These are phyloP conservation scores for Madurella mycetomatis DNA, from an alignment of 2,329 filamentous ascomycete genomes.

Conservation along the genomic window DNA sequence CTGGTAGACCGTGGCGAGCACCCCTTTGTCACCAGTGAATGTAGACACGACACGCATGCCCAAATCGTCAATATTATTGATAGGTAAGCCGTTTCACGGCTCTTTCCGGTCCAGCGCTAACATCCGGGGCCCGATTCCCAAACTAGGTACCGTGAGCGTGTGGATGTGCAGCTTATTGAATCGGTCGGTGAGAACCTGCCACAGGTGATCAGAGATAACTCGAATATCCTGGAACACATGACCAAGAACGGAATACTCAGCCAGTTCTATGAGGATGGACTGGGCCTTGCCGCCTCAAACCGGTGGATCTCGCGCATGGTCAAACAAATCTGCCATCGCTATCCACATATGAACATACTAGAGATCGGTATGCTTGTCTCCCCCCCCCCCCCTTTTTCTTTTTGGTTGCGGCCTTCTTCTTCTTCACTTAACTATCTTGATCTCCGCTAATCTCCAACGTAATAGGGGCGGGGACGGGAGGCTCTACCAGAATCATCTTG, in stretches of 20 bases:
- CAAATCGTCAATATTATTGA: too few species aligned
- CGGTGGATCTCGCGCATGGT: conserved; percentile 8
- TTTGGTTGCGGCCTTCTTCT: too few species aligned
- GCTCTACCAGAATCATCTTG: neutral
- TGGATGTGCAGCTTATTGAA: conserved; percentile 4
- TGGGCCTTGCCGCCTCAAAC: neutral
- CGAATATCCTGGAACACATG: conserved; percentile 7
- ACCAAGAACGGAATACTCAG: conserved; percentile 8
- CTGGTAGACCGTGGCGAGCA: too few species aligned
- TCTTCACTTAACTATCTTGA: too few species aligned
- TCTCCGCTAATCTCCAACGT: too few species aligned
- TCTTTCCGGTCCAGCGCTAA: neutral
- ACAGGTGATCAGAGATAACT: neutral
- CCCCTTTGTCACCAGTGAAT: too few species aligned
- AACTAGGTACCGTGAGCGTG: neutral
- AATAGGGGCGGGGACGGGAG: neutral
- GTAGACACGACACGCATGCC: too few species aligned
- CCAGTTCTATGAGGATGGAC: neutral
- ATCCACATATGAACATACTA: conserved; percentile 28
- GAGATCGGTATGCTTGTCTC: conserved; percentile 27
- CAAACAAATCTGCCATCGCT: conserved; percentile 8
- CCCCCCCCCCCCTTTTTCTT: too few species aligned
- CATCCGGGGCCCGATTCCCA: conserved; percentile 20
- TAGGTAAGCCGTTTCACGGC: too few species aligned
- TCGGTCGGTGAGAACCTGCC: conserved; percentile 19